Evolutionary conservation across 176 grass and related monocot species (phyloP), one percentile per base, ranked within the genome.

Genomic region (Phyllostachys edulis): DNA sequence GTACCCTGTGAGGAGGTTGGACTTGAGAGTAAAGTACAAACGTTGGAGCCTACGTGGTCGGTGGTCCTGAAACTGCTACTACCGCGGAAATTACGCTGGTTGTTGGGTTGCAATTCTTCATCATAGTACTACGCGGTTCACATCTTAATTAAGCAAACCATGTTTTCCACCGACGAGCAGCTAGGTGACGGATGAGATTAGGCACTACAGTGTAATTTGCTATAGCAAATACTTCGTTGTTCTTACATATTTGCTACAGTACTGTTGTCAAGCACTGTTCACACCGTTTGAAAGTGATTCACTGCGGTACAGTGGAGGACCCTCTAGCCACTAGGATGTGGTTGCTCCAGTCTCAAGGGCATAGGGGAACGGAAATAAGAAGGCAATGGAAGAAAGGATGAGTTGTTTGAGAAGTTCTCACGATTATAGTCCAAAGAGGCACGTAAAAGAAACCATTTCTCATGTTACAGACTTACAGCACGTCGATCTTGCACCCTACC

Each of bases 1-100:
- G 45, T 10, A 32, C 24, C 45, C 9, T 15, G 61, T 54, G 20
- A 24, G 11, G 37, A n/a, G 7, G 67, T 0, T 71, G 24, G 66
- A 14, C 66, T 21, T 20, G 14, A 41, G 60, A 46, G 37, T 77
- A 62, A 77, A 79, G 16, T 79, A 67, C 4, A 3, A 55, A 10
- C 20, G 7, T 59, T 59, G 21, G 9, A 23, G 21, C 55, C 55
- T 67, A 5, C 14, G 23, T 75, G 69, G n/a, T n/a, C n/a, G n/a
- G n/a, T n/a, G n/a, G 27, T 70, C 27, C 26, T 82, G 78, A 36
- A 75, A 75, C 20, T 9, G 37, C 5, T 41, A 5, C 11, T n/a
- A 7, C 67, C 84, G 84, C 84, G 80, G 89, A 79, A 11, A 73
- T 78, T 79, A n/a, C n/a, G n/a, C n/a, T n/a, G n/a, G n/a, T n/a